Conservation (phyloP, 2,329 filamentous ascomycete species). For the Colletotrichum spaethianum region DNA sequence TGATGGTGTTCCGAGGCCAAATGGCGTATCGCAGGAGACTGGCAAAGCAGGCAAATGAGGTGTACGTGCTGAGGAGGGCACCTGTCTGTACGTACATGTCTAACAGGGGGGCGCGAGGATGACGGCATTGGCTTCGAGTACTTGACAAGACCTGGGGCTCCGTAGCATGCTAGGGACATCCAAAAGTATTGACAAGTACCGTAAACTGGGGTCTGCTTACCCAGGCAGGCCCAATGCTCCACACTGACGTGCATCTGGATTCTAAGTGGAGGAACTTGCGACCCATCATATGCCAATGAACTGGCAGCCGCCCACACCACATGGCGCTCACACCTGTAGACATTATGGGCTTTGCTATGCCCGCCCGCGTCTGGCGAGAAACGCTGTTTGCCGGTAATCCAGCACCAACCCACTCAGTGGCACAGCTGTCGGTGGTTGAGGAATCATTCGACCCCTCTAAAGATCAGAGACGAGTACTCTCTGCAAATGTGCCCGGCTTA, state of each 20-base stretch:
- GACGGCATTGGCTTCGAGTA: neutral
- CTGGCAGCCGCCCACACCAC: neutral
- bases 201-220: neutral
- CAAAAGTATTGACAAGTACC: neutral
- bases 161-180: too few species aligned
- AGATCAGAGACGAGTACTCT: neutral
- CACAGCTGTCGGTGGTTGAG: neutral
- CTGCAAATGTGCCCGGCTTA: neutral
- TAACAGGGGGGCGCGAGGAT: neutral
- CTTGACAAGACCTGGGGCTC: neutral
- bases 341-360: neutral
- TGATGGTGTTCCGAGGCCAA: neutral
- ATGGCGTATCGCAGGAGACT: neutral
- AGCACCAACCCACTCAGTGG: neutral
- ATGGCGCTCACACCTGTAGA: neutral
- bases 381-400: neutral
- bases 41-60: neutral
- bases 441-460: neutral
- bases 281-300: neutral
- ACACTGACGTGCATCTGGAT: neutral
- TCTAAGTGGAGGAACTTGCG: conserved; percentile 3
- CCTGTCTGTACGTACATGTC: neutral
- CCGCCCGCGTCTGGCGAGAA: neutral
- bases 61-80: neutral
- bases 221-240: neutral